Evolutionary conservation across 768 basidiomycete species (phyloP).

Genomic region (Melanogaster broomeanus): DNA sequence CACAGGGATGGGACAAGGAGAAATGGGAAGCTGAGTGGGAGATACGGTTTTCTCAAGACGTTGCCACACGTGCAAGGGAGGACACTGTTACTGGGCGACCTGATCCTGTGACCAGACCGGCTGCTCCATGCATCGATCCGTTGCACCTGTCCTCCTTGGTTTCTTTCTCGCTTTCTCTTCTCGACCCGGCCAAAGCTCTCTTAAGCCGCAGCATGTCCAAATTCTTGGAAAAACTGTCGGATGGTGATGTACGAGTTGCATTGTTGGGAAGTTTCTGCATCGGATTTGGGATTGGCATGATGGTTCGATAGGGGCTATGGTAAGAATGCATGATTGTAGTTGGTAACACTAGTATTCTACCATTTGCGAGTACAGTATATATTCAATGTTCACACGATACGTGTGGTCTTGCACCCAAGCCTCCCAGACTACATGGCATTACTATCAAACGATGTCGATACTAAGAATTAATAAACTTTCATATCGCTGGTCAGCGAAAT

Average conservation of each 20-base stretch:
- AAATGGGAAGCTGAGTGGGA: slow-evolving; percentile 73
- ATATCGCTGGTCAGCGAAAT: too few relatives aligned
- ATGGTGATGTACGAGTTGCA: slow-evolving; percentile 32
- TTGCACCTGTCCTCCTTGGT: slow-evolving; percentile 67
- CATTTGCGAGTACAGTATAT: background rate
- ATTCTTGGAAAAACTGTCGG: slow-evolving; percentile 25
- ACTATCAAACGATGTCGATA: too few relatives aligned
- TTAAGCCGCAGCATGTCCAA: slow-evolving; percentile 25
- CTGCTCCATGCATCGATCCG: slow-evolving; percentile 53
- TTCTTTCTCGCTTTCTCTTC: slow-evolving; percentile 59
- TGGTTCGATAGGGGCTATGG: slow-evolving; percentile 24
- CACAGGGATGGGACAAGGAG: slow-evolving; percentile 55
- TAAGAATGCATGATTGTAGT: background rate
- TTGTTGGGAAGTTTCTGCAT: slow-evolving; percentile 46
- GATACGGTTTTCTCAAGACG: slow-evolving; percentile 57
- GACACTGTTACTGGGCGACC: slow-evolving; percentile 28
- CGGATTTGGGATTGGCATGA: slow-evolving; percentile 45
- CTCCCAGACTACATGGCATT: too few relatives aligned
- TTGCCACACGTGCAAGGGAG: slow-evolving; percentile 50
- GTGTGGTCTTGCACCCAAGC: too few relatives aligned
- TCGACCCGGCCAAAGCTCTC: slow-evolving; percentile 44
- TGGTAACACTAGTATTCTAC: background rate
- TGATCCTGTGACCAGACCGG: slow-evolving; percentile 9
- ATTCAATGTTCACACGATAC: too few relatives aligned
- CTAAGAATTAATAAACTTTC: too few relatives aligned